Percentiles rank a stretch among this genome's conserved stretches.
phyloP scores from a whole-genome alignment of 2,329 filamentous ascomycete species.

The Talaromyces verruculosus region DNA sequence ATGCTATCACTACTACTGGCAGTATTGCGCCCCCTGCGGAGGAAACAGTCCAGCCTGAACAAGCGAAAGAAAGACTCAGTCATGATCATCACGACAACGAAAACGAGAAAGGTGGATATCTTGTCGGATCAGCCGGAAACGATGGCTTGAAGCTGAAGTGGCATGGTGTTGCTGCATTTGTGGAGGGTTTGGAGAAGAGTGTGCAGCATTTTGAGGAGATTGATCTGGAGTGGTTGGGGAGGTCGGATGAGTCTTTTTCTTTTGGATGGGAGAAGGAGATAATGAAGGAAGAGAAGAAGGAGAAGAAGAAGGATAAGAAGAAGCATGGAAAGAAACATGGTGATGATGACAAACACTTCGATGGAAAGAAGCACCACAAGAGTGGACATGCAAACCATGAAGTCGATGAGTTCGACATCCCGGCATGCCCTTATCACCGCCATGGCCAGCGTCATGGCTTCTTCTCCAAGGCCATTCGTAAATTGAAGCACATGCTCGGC shows the following conservation, averaged over 20 bases:
- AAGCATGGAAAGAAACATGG: not conserved
- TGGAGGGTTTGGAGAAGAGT: not conserved
- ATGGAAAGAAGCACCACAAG: not conserved
- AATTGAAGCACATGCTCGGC: slow-evolving; percentile 12
- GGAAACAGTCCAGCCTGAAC: not conserved
- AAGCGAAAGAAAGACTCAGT: not conserved
- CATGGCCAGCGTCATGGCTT: slow-evolving; percentile 4
- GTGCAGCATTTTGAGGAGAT: slow-evolving; percentile 12
- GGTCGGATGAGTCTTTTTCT: not conserved
- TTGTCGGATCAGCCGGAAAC: not conserved
- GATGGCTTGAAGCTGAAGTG: not conserved
- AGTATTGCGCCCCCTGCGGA: not conserved
- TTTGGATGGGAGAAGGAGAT: not conserved
- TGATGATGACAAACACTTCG: too few species aligned
- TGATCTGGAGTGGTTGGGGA: slow-evolving; percentile 7
- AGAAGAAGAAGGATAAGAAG: not conserved
- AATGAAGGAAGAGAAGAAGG: not conserved
- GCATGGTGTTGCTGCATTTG: not conserved
- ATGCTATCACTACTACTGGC: not conserved
- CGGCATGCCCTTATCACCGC: not conserved
- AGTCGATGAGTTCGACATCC: not conserved
- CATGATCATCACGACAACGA: not conserved
- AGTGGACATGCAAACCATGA: not conserved
- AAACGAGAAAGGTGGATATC: not conserved
- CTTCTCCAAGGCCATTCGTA: slow-evolving; percentile 14